Evolutionary conservation across 2,329 filamentous ascomycete species (phyloP).

Genomic region (Penicillium sp.): DNA sequence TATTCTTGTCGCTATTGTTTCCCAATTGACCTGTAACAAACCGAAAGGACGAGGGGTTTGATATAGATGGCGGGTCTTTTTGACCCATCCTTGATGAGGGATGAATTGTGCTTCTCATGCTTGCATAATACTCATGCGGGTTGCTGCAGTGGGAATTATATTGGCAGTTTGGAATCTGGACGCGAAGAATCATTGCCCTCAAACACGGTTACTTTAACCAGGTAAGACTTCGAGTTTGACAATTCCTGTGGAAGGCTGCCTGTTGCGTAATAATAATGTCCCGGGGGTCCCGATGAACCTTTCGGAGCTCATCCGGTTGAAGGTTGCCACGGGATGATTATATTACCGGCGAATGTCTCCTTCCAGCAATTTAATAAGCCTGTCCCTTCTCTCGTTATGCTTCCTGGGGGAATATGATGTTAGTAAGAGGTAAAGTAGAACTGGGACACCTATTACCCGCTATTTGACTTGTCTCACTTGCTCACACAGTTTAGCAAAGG

Average conservation of each 20-base stretch:
- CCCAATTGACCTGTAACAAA: not conserved
- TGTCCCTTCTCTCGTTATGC: not conserved
- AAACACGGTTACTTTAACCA: conserved; percentile 1
- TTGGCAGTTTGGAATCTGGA: not conserved
- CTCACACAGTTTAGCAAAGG: conserved; percentile 1
- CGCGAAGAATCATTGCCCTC: not conserved
- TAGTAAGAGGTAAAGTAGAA: not conserved
- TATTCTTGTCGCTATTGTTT: not conserved
- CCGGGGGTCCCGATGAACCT: not conserved
- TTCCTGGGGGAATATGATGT: not conserved
- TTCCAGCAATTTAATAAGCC: not conserved
- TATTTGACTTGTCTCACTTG: conserved; percentile 6
- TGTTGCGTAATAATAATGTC: not conserved
- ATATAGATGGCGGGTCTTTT: not conserved
- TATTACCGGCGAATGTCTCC: not conserved
- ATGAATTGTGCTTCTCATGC: not conserved
- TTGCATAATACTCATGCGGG: not conserved
- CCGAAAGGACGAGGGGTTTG: not conserved
- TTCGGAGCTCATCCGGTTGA: not conserved
- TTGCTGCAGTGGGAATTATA: not conserved
- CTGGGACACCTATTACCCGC: not conserved
- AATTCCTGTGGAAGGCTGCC: not conserved
- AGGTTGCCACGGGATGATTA: not conserved
- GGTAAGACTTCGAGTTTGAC: not conserved
- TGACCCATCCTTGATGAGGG: not conserved